Evolutionary conservation across 2,329 filamentous ascomycete species (phyloP), one percentile per base, ranked within the genome.

Genomic region (Nothophoma quercina): DNA sequence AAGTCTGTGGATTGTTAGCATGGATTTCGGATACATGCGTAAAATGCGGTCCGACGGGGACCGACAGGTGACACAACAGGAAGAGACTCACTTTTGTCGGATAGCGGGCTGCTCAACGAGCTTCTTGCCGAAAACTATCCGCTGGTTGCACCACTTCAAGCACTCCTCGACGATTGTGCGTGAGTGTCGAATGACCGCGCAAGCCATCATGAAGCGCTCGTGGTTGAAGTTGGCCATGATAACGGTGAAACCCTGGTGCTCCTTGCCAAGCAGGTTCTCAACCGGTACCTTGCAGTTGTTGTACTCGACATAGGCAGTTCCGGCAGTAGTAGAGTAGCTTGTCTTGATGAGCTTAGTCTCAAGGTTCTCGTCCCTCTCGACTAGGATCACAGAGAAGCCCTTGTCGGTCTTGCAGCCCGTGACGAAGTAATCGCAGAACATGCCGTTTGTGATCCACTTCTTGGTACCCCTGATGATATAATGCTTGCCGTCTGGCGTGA

Each of bases 211-310:
- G 82, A 88, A 91, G 25, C 89, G 83, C 78, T 92, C 90, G 59
- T 95, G 90, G 80, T 95, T 95, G 79, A 96, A 96, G 78, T 96
- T 96, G 76, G 84, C 86, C 69, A 95, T 82, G 68, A 96, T 91
- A 23, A 95, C 89, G 56, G 88, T 83, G 68, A 96, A 93, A 6
- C 91, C 91, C 78, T 93, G 90, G 79, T 95, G 85, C 76, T 96
- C 91, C 69, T 90, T 79, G 56, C 91, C 91, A 5, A 96, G 79
- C 13, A 96, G 78, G 73, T 95, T 87, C 69, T 86, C 83, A 0
- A 85, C 88, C 0, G 91, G 91, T 0, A 96, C 91, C 78, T 91
- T 92, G 74, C 93, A 90, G 62, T 95, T 89, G 75, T 93, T 89
- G 72, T 90, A 93, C 42, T 91, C 90, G 65, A 96, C 84, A 72